These are phyloP conservation scores for Castanea mollissima DNA, from an alignment of 306 rosid species.

Conservation along the genomic window DNA sequence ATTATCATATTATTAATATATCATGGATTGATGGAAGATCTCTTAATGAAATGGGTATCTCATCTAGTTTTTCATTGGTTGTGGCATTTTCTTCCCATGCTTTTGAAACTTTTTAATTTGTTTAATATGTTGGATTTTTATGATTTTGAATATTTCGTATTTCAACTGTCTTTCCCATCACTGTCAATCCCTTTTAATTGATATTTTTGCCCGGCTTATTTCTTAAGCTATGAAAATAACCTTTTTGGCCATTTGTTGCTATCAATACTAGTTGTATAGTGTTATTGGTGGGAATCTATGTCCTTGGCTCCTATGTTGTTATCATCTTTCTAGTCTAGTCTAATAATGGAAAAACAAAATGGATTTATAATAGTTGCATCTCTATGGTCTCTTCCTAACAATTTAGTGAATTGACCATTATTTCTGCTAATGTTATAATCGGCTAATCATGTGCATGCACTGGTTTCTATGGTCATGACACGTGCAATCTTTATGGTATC, in stretches of 20 bases:
- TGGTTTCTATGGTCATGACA: neutral
- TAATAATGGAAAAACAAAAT: neutral
- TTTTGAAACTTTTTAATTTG: neutral
- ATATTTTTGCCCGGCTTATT: no score
- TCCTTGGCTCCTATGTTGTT: neutral
- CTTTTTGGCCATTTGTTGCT: neutral
- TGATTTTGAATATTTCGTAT: neutral
- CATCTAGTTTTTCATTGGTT: neutral
- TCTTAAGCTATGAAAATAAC: no score
- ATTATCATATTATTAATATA: neutral
- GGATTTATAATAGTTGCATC: neutral
- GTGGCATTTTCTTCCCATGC: neutral
- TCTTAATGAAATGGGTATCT: neutral
- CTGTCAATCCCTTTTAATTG: no score
- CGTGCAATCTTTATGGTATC: neutral
- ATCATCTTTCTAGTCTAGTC: neutral
- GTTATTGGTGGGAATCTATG: neutral
- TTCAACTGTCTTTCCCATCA: neutral
- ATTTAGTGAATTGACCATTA: neutral
- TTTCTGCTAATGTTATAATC: neutral
- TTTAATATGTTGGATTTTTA: neutral
- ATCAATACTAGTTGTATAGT: neutral
- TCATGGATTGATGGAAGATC: conserved; percentile 4
- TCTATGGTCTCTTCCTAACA: no score
- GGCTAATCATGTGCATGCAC: neutral